phyloP scores from a whole-genome alignment of 1,284 basidiomycete species.

The Leccinum griseonigrum region DNA sequence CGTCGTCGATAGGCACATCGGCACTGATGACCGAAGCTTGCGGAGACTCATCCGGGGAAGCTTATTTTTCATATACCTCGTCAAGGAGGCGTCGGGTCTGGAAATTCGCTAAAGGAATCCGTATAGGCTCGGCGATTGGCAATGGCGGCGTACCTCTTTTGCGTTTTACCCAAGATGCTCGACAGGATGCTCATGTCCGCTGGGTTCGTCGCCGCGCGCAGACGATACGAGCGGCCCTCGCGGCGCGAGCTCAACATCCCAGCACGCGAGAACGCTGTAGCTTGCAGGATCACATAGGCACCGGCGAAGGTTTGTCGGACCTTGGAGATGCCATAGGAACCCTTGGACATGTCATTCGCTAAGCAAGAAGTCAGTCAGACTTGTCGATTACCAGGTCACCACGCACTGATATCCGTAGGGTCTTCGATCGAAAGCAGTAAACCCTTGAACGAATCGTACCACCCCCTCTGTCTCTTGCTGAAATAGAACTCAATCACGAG shows the following conservation, averaged over 20 bases:
- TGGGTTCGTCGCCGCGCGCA: slow-evolving; percentile 47
- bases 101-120: slow-evolving; percentile 9
- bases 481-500: slow-evolving; percentile 95
- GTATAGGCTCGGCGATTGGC: not conserved
- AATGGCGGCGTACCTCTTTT: slow-evolving; percentile 61
- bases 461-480: slow-evolving; percentile 76
- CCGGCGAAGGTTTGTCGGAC: slow-evolving; percentile 85
- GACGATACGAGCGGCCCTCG: slow-evolving; percentile 44
- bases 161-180: slow-evolving; percentile 78
- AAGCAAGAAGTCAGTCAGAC: slow-evolving; percentile 7
- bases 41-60: slow-evolving; percentile 51
- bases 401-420: slow-evolving; percentile 86
- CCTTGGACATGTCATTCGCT: slow-evolving; percentile 94
- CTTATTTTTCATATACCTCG: slow-evolving; percentile 63
- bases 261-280: slow-evolving; percentile 60
- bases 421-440: slow-evolving; percentile 88
- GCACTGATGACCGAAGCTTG: slow-evolving; percentile 20
- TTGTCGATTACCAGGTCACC: not conserved
- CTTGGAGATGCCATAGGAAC: slow-evolving; percentile 81
- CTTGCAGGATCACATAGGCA: slow-evolving; percentile 81
- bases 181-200: slow-evolving; percentile 80
- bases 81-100: slow-evolving; percentile 67
- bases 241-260: slow-evolving; percentile 55
- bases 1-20: slow-evolving; percentile 20
- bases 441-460: slow-evolving; percentile 63